phyloP scores from a whole-genome alignment of 352 stramenopile species.

The Phytophthora citricola region DNA sequence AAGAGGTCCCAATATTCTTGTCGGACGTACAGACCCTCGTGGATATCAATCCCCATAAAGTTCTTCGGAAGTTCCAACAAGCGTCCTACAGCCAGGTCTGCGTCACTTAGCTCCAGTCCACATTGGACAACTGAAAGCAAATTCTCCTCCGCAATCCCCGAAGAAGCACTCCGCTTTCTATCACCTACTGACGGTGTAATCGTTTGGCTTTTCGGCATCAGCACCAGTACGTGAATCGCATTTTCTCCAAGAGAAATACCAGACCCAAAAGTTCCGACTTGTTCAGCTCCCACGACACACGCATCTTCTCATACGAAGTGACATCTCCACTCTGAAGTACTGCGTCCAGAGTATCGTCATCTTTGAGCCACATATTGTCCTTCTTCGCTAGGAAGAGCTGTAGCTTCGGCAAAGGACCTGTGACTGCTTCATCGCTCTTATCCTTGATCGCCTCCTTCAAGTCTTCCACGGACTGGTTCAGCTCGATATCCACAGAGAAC shows the following conservation, averaged over 20 bases:
- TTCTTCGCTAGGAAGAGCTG: background rate
- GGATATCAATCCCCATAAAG: background rate
- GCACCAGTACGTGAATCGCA: too few relatives aligned
- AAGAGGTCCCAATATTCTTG: slow-evolving; percentile 33
- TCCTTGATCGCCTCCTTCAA: background rate
- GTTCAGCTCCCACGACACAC: slow-evolving; percentile 18
- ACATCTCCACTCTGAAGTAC: slow-evolving; percentile 13
- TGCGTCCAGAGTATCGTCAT: slow-evolving; percentile 3
- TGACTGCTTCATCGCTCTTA: background rate
- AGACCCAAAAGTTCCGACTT: slow-evolving; percentile 11
- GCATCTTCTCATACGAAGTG: slow-evolving; percentile 16
- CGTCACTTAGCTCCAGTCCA: too few relatives aligned
- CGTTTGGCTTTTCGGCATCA: too few relatives aligned
- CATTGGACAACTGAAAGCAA: too few relatives aligned
- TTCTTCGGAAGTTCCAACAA: too few relatives aligned
- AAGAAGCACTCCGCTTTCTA: too few relatives aligned
- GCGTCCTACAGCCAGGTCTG: too few relatives aligned
- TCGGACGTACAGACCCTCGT: slow-evolving; percentile 26
- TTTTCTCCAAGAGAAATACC: slow-evolving; percentile 9
- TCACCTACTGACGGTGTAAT: too few relatives aligned
- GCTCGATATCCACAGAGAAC: background rate
- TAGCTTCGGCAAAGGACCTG: background rate
- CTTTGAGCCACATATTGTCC: background rate
- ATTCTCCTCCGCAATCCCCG: too few relatives aligned
- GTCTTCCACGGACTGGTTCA: background rate